Evolutionary conservation across 2,329 filamentous ascomycete species (phyloP), one percentile per base, ranked within the genome.

Genomic region (Orbilia quercus): DNA sequence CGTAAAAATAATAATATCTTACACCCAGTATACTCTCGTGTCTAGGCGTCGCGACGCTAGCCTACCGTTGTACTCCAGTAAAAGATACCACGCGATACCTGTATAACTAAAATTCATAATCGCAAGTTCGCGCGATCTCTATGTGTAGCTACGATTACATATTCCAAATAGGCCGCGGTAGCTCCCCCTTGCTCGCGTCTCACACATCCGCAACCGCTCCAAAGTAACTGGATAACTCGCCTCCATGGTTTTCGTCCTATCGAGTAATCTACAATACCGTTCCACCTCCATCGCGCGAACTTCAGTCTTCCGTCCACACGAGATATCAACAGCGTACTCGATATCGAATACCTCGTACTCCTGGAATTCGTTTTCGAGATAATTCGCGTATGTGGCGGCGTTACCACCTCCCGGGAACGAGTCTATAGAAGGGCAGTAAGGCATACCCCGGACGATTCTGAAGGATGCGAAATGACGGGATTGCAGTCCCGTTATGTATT

Each of bases 161-260:
- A n/a, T 7, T 42, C 38, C 4, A 42, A 7, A 4, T 42, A 42
- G 5, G 14, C 6, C 16, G 12, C n/a, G 48, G 48, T 22, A 54
- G n/a, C 50, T 16, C 7, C 50, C 50, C 25, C 50, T 54, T 18
- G 50, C 50, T 40, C 16, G 11, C n/a, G 28, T 14, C 50, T 54
- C 50, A 18, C 28, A 54, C 28, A 54, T 7, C 28, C 50, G 7
- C 20, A 54, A 28, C 2, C n/a, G n/a, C 18, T 40, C 50, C 28
- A 54, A 38, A 11, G 31, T 18, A 7, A 28, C 20, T 3, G 14
- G 25, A 23, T 54, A 54, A 22, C 50, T 38, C 34, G 38, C 1
- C 7, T 54, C 50, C 20, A 7, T 2, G 7, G 50, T 11, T 20
- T 20, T 25, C 2, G 50, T 54, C 31, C 34, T 40, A 16, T 36